Percentiles rank a stretch among this genome's conserved stretches.
These are phyloP conservation scores for Boletales sp. DNA, from an alignment of 768 basidiomycete species.

Conservation along the genomic window DNA sequence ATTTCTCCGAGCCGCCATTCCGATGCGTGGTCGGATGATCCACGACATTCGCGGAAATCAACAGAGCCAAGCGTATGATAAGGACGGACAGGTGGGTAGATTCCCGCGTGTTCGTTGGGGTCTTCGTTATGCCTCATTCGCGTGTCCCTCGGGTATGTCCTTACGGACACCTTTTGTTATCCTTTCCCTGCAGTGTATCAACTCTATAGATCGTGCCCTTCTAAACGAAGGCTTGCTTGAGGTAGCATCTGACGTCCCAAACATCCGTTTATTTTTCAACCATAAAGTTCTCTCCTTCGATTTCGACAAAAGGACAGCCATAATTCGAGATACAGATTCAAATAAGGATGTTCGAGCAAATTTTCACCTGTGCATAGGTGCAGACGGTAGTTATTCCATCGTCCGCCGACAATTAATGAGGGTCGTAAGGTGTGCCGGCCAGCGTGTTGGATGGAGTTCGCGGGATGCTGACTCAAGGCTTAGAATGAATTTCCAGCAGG, in stretches of 20 bases:
- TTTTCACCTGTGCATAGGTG: slow-evolving; percentile 85
- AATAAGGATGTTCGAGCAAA: slow-evolving; percentile 42
- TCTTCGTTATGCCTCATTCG: slow-evolving; percentile 9
- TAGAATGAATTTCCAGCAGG: slow-evolving; percentile 94
- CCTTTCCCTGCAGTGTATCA: slow-evolving; percentile 82
- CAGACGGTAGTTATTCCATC: slow-evolving; percentile 92
- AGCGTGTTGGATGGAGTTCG: slow-evolving; percentile 5
- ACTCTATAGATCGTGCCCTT: slow-evolving; percentile 86
- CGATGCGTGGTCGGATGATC: slow-evolving; percentile 96
- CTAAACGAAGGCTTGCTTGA: slow-evolving; percentile 85
- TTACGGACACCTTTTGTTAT: slow-evolving; percentile 26
- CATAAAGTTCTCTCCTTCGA: slow-evolving; percentile 78
- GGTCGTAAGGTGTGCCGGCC: slow-evolving; percentile 68
- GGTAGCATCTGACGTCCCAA: slow-evolving; percentile 59
- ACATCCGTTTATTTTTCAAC: slow-evolving; percentile 70
- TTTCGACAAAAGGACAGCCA: slow-evolving; percentile 61
- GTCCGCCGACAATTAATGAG: slow-evolving; percentile 95
- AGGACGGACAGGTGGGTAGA: slow-evolving; percentile 73
- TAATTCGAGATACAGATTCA: slow-evolving; percentile 44
- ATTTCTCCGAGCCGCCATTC: slow-evolving; percentile 78
- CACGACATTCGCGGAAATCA: slow-evolving; percentile 69
- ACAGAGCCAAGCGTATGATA: slow-evolving; percentile 87
- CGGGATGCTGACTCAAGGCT: slow-evolving; percentile 16
- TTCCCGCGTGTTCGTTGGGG: slow-evolving; percentile 14
- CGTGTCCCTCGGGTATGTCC: slow-evolving; percentile 20